These are phyloP conservation scores for Cymbopogon flexuosus DNA, from an alignment of 202 grass and related monocot genomes.

Conservation along the genomic window DNA sequence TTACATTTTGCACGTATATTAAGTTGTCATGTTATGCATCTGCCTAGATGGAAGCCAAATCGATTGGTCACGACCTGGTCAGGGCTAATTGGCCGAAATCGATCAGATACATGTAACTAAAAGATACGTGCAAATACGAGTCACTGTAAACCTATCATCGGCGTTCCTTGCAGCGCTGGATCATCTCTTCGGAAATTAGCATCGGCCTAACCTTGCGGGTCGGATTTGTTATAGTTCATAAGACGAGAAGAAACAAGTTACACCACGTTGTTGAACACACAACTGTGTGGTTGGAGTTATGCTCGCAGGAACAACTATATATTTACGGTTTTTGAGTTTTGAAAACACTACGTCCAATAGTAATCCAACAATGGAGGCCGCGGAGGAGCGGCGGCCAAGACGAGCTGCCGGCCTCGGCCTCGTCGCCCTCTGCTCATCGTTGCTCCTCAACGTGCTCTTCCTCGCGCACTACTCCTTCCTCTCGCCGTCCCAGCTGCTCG, in stretches of 20 bases:
- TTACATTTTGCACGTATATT: too few relatives aligned
- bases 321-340: background rate
- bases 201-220: background rate
- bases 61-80: too few relatives aligned
- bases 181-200: background rate
- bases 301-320: background rate
- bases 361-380: slow-evolving; percentile 3
- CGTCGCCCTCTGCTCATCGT: slow-evolving; percentile 32
- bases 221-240: background rate
- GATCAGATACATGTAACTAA: background rate
- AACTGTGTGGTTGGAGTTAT: background rate
- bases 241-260: background rate
- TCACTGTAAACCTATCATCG: background rate
- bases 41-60: too few relatives aligned
- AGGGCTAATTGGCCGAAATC: too few relatives aligned
- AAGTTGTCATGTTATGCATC: too few relatives aligned
- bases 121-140: background rate
- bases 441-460: slow-evolving; percentile 55
- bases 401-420: background rate
- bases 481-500: background rate
- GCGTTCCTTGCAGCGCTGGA: background rate
- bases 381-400: background rate
- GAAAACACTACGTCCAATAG: background rate
- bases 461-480: slow-evolving; percentile 37
- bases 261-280: background rate